These are phyloP conservation scores for Nannochloris sp. DNA, from an alignment of 139 green algal species.

Conservation along the genomic window DNA sequence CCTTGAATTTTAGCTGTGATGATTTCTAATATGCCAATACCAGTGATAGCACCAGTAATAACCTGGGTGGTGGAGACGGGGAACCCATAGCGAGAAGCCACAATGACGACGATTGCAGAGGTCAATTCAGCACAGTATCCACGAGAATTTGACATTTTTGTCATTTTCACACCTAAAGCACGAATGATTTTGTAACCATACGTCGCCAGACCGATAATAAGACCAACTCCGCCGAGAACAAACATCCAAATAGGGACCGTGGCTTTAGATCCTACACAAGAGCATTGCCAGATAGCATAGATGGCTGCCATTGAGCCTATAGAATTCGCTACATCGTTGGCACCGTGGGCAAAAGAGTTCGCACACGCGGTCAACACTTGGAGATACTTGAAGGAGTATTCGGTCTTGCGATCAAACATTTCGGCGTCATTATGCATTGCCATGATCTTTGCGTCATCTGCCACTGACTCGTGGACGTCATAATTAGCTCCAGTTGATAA, in stretches of 20 bases:
- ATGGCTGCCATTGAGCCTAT: slow-evolving; percentile 63
- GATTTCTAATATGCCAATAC: slow-evolving; percentile 46
- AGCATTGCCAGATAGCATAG: slow-evolving; percentile 26
- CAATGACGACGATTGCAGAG: slow-evolving; percentile 39
- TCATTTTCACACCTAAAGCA: slow-evolving; percentile 38
- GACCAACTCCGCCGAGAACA: slow-evolving; percentile 51
- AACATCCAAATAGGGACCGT: slow-evolving; percentile 59
- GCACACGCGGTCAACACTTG: slow-evolving; percentile 80
- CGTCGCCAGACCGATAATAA: slow-evolving; percentile 62
- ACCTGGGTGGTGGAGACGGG: slow-evolving; percentile 66
- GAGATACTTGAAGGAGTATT: slow-evolving; percentile 58
- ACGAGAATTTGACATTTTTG: slow-evolving; percentile 48
- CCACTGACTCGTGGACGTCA: slow-evolving; percentile 29
- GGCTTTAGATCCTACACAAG: slow-evolving; percentile 8
- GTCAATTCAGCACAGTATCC: slow-evolving; percentile 56
- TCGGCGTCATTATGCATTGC: slow-evolving; percentile 55
- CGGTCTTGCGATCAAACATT: slow-evolving; percentile 59
- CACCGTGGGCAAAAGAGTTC: slow-evolving; percentile 76
- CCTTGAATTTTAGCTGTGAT: not conserved
- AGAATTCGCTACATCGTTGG: slow-evolving; percentile 77
- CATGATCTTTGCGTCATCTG: slow-evolving; percentile 20
- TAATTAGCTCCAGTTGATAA: slow-evolving; percentile 1
- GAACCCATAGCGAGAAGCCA: slow-evolving; percentile 46
- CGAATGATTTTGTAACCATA: slow-evolving; percentile 64
- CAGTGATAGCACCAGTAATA: slow-evolving; percentile 37